These are phyloP conservation scores for Phytopythium kandeliae DNA, from an alignment of 352 stramenopile genomes.

Conservation along the genomic window DNA sequence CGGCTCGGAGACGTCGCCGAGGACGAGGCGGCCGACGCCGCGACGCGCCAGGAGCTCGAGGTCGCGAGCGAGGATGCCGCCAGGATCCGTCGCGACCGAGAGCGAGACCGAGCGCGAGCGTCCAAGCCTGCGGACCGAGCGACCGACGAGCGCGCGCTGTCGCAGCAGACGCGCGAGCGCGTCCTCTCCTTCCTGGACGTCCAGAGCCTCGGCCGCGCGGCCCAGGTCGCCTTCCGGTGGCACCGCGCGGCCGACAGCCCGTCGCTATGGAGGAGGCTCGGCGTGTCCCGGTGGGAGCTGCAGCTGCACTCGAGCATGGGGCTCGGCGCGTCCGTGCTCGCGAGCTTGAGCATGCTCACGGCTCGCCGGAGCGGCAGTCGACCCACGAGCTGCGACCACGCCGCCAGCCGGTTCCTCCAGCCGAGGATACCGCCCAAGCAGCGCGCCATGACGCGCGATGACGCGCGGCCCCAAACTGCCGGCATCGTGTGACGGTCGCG, in stretches of 20 bases:
- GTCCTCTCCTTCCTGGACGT: constrained; percentile 67
- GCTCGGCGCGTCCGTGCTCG: constrained; percentile 15
- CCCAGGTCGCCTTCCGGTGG: constrained; percentile 68
- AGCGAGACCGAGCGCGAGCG: too few relatives aligned
- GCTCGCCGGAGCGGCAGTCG: neutral
- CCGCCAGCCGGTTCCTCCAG: neutral
- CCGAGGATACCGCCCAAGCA: neutral
- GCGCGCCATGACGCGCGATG: neutral
- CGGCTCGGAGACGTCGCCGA: constrained; percentile 63
- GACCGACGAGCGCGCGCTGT: constrained; percentile 19
- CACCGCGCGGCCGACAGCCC: constrained; percentile 59
- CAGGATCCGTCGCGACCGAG: constrained; percentile 11
- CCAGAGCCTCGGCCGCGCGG: constrained; percentile 47
- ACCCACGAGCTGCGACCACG: constrained; percentile 1
- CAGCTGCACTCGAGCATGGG: constrained; percentile 53
- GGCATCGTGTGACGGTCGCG: neutral
- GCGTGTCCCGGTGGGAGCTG: constrained; percentile 66
- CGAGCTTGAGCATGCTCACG: constrained; percentile 26
- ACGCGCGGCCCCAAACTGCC: neutral
- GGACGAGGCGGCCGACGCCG: constrained; percentile 52
- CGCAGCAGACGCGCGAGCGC: constrained; percentile 43
- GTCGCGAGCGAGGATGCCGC: constrained; percentile 43
- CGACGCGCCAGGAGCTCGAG: constrained; percentile 46
- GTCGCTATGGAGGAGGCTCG: constrained; percentile 53
- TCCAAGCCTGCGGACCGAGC: neutral